Percentiles rank a stretch among this genome's conserved stretches.
These are phyloP conservation scores for Metarhizium anisopliae DNA, from an alignment of 2,329 filamentous ascomycete species.

Conservation along the genomic window DNA sequence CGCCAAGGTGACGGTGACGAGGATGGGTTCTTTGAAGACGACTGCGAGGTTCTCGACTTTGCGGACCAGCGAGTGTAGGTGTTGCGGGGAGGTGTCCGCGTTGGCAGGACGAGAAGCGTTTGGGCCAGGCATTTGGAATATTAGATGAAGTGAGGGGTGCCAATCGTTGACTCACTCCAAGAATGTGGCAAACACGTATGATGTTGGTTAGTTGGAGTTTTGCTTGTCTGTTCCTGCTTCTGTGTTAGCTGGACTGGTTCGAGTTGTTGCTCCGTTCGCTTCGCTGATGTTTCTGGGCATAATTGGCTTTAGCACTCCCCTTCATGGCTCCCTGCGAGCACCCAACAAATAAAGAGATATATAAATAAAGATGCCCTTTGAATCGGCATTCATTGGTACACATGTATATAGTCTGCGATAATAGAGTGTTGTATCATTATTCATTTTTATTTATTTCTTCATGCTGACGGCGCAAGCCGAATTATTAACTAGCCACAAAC, in stretches of 20 bases:
- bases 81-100: neutral
- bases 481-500: neutral
- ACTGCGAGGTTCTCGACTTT: conserved; percentile 86
- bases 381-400: neutral
- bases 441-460: neutral
- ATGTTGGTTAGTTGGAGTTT: conserved; percentile 4
- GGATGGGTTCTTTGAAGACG: conserved; percentile 83
- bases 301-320: conserved; percentile 7
- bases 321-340: conserved; percentile 12
- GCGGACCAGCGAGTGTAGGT: conserved; percentile 57
- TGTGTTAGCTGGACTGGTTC: conserved; percentile 5
- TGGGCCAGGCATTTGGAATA: neutral
- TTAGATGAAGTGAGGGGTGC: neutral
- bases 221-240: conserved; percentile 5
- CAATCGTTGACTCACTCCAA: neutral
- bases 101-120: neutral
- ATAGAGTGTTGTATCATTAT: neutral
- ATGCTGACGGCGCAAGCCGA: neutral
- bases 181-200: neutral
- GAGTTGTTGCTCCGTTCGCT: conserved; percentile 18
- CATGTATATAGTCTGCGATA: neutral
- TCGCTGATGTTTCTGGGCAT: conserved; percentile 16
- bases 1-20: conserved; percentile 46
- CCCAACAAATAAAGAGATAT: conserved; percentile 21
- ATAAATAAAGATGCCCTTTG: conserved; percentile 1